phyloP scores from a whole-genome alignment of 257 asterid species.

The Fraxinus quadrangulata region DNA sequence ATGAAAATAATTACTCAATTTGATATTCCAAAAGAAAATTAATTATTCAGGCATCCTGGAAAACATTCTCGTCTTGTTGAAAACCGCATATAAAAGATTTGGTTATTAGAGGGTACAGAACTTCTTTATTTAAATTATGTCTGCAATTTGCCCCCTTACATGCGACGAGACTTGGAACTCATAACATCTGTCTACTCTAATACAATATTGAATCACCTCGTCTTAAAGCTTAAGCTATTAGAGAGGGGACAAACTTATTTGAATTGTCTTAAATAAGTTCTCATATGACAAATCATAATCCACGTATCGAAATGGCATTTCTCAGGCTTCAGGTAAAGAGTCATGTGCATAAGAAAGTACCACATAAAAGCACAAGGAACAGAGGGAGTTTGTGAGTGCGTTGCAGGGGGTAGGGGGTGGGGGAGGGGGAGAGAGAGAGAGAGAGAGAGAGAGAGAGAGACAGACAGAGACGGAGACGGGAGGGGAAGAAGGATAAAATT shows the following conservation, averaged over 20 bases:
- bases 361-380: neutral
- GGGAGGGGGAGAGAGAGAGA: neutral
- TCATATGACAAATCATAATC: no score
- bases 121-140: no score
- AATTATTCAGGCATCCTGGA: no score
- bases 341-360: neutral
- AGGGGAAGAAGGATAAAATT: no score
- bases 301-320: neutral
- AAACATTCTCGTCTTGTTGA: no score
- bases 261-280: neutral
- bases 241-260: neutral
- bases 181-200: neutral
- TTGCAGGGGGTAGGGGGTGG: accelerated
- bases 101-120: no score
- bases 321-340: neutral
- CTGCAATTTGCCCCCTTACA: neutral
- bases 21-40: no score
- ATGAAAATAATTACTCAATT: no score
- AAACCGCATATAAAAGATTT: no score
- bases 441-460: constrained; percentile 22
- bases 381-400: neutral
- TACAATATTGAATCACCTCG: neutral
- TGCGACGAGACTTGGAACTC: neutral
- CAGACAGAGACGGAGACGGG: no score
- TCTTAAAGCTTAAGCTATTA: neutral